Percentiles rank a stretch among this genome's conserved stretches.
Conservation (phyloP, 345 rosid species). For the Brassica nigra region DNA sequence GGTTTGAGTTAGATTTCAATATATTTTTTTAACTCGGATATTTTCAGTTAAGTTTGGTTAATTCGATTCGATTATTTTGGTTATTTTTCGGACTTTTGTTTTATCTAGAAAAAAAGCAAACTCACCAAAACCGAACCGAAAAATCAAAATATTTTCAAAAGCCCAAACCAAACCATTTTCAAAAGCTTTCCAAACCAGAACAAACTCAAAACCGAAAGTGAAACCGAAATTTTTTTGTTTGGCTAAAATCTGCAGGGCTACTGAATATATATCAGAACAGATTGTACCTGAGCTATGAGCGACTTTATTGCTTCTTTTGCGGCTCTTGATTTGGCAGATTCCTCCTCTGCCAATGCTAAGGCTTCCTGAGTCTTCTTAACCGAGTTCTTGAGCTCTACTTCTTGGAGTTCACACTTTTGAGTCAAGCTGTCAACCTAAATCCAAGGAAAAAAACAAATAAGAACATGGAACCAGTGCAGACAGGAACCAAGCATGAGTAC, state of each 20-base stretch:
- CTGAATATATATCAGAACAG: neutral
- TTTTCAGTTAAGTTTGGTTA: no score
- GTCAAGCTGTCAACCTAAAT: constrained; percentile 77
- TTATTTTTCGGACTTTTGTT: no score
- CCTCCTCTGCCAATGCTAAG: constrained; percentile 68
- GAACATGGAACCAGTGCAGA: constrained; percentile 7
- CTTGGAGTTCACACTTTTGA: constrained; percentile 81
- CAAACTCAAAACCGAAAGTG: neutral
- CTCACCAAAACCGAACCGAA: neutral
- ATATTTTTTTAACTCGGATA: neutral
- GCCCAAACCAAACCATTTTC: neutral
- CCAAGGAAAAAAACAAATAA: neutral
- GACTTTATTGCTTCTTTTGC: constrained; percentile 97
- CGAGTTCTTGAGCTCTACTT: constrained; percentile 80
- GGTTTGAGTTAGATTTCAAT: no score
- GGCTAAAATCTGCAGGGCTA: no score
- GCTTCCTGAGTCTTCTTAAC: constrained; percentile 86
- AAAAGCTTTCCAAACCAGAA: neutral
- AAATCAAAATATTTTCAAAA: neutral
- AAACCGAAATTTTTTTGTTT: no score
- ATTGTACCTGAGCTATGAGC: constrained; percentile 78
- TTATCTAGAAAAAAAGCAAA: no score
- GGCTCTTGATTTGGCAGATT: constrained; percentile 85
- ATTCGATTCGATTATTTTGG: neutral
- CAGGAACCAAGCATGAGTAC: constrained; percentile 2